phyloP scores from a whole-genome alignment of 1,139 yeast species.

The Hemisphaericaspora xylanilytica region DNA sequence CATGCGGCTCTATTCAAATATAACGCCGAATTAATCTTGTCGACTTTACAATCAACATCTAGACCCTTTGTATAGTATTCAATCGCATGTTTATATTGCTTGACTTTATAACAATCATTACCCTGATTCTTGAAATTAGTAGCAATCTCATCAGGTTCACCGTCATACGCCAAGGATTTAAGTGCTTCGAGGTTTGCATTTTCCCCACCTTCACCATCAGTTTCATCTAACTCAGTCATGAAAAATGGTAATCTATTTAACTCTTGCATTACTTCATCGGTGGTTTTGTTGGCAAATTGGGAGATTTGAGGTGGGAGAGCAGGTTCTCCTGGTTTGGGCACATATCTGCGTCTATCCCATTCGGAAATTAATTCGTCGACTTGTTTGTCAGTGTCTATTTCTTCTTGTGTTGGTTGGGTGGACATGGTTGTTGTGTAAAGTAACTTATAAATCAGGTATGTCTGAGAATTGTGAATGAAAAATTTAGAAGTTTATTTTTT shows the following conservation, averaged over 20 bases:
- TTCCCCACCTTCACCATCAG: conserved; percentile 75
- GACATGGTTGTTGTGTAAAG: too few species aligned
- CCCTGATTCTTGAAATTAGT: conserved; percentile 90
- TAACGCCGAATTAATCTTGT: conserved; percentile 56
- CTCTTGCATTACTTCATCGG: conserved; percentile 77
- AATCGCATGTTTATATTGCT: conserved; percentile 72
- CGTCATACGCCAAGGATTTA: conserved; percentile 89
- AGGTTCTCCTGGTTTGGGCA: conserved; percentile 78
- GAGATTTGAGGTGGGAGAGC: conserved; percentile 79
- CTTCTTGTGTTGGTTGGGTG: conserved; percentile 1
- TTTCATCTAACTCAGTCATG: conserved; percentile 83
- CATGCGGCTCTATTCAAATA: conserved; percentile 88
- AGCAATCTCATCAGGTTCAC: conserved; percentile 92
- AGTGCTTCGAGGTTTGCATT: conserved; percentile 81
- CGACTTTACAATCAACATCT: conserved; percentile 61
- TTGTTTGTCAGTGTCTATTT: conserved; percentile 3
- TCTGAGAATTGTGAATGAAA: too few species aligned
- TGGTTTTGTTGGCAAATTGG: conserved; percentile 60
- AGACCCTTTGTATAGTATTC: conserved; percentile 79
- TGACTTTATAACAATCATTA: conserved; percentile 74
- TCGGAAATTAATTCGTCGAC: conserved; percentile 28
- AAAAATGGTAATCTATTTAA: conserved; percentile 86
- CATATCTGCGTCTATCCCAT: conserved; percentile 57
- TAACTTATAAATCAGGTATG: too few species aligned
- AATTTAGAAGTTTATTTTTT: background rate